Evolutionary conservation across 2,329 filamentous ascomycete species (phyloP), one percentile per base, ranked within the genome.

Genomic region (Fusarium circinatum): DNA sequence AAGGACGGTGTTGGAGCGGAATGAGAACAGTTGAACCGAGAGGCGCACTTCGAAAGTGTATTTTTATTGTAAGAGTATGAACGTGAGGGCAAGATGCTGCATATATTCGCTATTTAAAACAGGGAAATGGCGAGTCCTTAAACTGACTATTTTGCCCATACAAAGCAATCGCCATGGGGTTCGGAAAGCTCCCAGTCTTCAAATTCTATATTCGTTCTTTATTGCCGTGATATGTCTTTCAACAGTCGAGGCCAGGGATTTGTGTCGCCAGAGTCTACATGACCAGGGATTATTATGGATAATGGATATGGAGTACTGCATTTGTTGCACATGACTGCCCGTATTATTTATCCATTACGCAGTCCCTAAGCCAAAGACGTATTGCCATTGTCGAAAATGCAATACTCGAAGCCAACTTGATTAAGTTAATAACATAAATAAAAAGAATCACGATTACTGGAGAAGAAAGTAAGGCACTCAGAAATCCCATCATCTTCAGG

Each of bases 1-100:
- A 89, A 87, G 77, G 92, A 94, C 66, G 87, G 87, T 4, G 74
- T 84, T 32, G 86, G 87, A 5, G 85, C 84, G 12, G 65, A 75
- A 54, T 76, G 65, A 75, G 24, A 36, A 26, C 28, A 17, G 14
- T 28, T 34, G 15, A 48, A n/a, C 24, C 13, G 42, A n/a, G 15
- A 41, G 22, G 4, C 26, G 28, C 22, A 36, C 8, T 34, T 47
- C 11, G 17, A 34, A 39, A 28, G 14, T 78, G 49, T 67, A 74
- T 44, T 51, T 32, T 26, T 38, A 34, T 42, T 76, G 65, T 74
- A 71, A 56, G 30, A 44, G 30, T 56, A 68, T 55, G 51, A 14
- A n/a, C 12, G 20, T 7, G 11, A 34, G 22, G 17, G 13, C 39
- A 52, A 30, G 20, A 17, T 45, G 32, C 20, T 41, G 52, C 20